Conservation (phyloP, 768 basidiomycete genomes). For the Suillus decipiens region DNA sequence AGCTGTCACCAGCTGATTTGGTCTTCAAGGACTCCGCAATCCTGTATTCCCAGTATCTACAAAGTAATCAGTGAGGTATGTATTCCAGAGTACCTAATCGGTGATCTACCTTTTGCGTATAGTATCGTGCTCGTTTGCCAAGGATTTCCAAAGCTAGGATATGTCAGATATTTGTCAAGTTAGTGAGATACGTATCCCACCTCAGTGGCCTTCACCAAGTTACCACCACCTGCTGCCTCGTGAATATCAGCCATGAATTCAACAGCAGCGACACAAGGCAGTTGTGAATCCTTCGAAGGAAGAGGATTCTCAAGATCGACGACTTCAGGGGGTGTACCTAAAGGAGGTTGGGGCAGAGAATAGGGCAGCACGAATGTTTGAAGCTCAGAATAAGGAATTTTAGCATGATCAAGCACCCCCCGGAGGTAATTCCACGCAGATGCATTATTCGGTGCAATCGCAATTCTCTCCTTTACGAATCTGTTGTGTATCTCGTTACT, state of each 20-base stretch:
- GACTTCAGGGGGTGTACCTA: conserved; percentile 44
- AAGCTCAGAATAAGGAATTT: conserved; percentile 57
- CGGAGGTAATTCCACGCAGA: conserved; percentile 98
- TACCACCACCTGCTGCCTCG: conserved; percentile 55
- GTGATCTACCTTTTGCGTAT: conserved; percentile 73
- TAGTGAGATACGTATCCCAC: conserved; percentile 31
- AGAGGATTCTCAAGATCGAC: conserved; percentile 74
- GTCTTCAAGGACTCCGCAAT: conserved; percentile 49
- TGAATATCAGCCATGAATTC: conserved; percentile 85
- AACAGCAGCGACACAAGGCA: conserved; percentile 78
- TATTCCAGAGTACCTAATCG: conserved; percentile 12
- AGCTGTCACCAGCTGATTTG: background rate
- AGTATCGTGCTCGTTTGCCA: conserved; percentile 70
- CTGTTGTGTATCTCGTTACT: conserved; percentile 37
- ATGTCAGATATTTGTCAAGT: conserved; percentile 9
- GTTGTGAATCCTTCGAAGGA: conserved; percentile 61
- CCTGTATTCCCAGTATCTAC: conserved; percentile 80
- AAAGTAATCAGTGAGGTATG: conserved; percentile 17
- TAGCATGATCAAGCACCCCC: conserved; percentile 69
- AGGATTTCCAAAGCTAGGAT: conserved; percentile 65
- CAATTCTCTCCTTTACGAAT: conserved; percentile 81
- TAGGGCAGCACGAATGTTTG: conserved; percentile 68
- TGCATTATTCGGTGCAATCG: conserved; percentile 86
- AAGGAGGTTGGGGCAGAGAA: conserved; percentile 39
- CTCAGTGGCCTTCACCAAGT: conserved; percentile 48